phyloP scores from a whole-genome alignment of 1,284 basidiomycete genomes.

The Rhodotorula sp. region DNA sequence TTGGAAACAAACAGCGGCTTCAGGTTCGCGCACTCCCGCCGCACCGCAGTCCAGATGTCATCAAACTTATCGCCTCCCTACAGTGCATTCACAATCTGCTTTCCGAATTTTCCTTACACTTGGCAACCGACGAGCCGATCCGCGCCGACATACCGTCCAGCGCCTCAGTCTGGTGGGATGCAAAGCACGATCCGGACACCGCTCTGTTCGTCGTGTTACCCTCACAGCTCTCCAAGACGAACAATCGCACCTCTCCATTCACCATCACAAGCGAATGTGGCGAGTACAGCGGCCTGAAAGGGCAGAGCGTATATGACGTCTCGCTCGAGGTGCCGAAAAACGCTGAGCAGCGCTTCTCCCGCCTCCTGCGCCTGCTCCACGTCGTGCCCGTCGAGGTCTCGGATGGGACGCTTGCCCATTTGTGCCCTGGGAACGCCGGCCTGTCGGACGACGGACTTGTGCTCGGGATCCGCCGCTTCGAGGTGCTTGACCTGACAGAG shows the following conservation, averaged over 20 bases:
- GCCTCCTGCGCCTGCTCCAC: background rate
- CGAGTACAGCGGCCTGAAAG: too few species aligned
- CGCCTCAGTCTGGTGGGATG: background rate
- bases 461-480: background rate
- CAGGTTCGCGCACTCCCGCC: too few species aligned
- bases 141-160: background rate
- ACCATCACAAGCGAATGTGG: too few species aligned
- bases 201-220: too few species aligned
- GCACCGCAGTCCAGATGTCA: too few species aligned
- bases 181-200: background rate
- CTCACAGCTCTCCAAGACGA: too few species aligned
- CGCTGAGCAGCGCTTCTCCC: background rate
- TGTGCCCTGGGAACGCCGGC: background rate
- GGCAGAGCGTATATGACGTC: background rate
- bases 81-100: too few species aligned
- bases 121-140: background rate
- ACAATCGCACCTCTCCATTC: fast-evolving
- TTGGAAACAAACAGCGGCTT: too few species aligned
- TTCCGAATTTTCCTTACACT: too few species aligned
- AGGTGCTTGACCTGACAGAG: background rate
- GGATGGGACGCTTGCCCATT: background rate
- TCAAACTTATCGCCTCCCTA: too few species aligned
- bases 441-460: fast-evolving
- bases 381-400: background rate
- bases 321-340: background rate